Evolutionary conservation across 768 basidiomycete genomes (phyloP), one percentile per base, ranked within the genome.

Genomic region (Panellus pusillus): DNA sequence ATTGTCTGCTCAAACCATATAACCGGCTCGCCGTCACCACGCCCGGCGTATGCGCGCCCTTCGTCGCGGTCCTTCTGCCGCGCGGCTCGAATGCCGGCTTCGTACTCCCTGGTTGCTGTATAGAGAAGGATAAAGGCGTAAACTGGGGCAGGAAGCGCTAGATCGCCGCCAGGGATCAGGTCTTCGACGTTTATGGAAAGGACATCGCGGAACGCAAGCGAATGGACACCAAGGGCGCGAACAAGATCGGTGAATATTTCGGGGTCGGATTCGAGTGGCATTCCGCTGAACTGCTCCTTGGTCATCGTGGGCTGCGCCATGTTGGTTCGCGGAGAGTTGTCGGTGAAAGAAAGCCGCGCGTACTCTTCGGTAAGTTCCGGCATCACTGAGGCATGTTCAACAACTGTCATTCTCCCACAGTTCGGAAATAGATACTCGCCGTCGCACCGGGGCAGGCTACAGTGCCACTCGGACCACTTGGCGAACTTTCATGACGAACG

Each of bases 361-460:
- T 24, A 24, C 24, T 24, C 24, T 24, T 24, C 24, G 24, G 24
- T 24, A 24, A 24, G 24, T 24, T 24, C 24, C 24, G 24, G 3
- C 24, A 24, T 24, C 24, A 24, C 24, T 73, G 76, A 35, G 79
- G 66, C 31, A 98, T n/a, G n/a, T n/a, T n/a, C n/a, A 24, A 3
- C 24, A 24, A 24, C 24, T 24, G 6, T 24, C 24, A 24, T 24
- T 24, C 24, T 24, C 24, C 24, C 24, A 24, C 24, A 6, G 24
- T 24, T 24, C 24, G 24, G 24, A 24, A 24, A 24, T 6, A 6
- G 24, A 24, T 6, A 24, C 24, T 24, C 24, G 24, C 24, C 24
- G 24, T 24, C 24, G 24, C 24, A 24, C 24, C 24, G 24, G 24
- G 93, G 73, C 93, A 87, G 66, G 45, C 87, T 1, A n/a, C n/a